Percentiles rank a stretch among this genome's conserved stretches.
Evolutionary conservation across 129 eudicot genomes (phyloP).

Genomic region (Cynara cardunculus): DNA sequence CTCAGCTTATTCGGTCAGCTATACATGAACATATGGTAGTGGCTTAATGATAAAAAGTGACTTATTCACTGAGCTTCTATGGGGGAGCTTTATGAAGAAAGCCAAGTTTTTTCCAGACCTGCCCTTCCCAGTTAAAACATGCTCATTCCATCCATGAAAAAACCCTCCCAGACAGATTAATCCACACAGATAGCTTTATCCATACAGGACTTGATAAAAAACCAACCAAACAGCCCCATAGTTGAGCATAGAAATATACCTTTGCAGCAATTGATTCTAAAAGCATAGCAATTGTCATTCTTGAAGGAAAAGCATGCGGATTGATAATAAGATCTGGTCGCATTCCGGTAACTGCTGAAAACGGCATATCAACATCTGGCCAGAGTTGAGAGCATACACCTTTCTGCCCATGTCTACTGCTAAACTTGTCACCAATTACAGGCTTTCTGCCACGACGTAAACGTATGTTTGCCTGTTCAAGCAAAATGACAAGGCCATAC

Average conservation of each 20-base stretch:
- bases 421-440: conserved; percentile 87
- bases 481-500: background rate
- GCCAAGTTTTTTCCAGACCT: too few species aligned
- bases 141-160: too few species aligned
- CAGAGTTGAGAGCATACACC: conserved; percentile 99
- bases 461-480: conserved; percentile 77
- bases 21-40: too few species aligned
- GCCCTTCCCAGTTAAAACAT: too few species aligned
- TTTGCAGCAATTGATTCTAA: conserved; percentile 97
- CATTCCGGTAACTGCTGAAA: conserved; percentile 85
- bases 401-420: conserved; percentile 97
- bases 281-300: conserved; percentile 99
- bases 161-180: too few species aligned
- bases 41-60: too few species aligned
- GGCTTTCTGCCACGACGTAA: conserved; percentile 82
- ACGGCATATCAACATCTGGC: conserved; percentile 94
- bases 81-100: too few species aligned
- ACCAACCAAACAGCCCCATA: too few species aligned
- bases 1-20: too few species aligned
- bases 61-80: too few species aligned
- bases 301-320: conserved; percentile 97
- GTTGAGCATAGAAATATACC: conserved; percentile 34
- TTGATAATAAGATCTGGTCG: conserved; percentile 95
- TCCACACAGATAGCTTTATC: too few species aligned
- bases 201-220: too few species aligned